Conservation (phyloP, 257 asterid genomes). For the Gentiana macrophylla region DNA sequence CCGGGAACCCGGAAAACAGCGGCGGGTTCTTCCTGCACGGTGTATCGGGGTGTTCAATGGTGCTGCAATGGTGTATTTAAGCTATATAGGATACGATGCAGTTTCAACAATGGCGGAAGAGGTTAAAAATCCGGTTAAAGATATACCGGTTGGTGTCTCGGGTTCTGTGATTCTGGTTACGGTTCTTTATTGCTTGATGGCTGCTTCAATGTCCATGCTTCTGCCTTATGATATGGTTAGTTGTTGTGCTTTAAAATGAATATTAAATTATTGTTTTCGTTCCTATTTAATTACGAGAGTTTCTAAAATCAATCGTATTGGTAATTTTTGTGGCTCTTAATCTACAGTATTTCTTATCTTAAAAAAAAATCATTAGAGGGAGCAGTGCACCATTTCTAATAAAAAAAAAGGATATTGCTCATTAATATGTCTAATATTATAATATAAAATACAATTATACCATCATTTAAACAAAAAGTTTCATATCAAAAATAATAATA, state of each 20-base stretch:
- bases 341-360: not conserved
- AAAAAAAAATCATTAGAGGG: no score
- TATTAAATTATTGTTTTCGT: no score
- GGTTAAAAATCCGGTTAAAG: constrained; percentile 64
- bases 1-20: constrained; percentile 38
- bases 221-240: constrained; percentile 85
- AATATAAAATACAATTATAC: no score
- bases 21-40: constrained; percentile 81
- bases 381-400: not conserved
- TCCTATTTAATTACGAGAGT: no score
- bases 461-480: no score
- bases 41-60: constrained; percentile 67
- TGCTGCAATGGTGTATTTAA: constrained; percentile 83
- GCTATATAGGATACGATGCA: constrained; percentile 95
- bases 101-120: constrained; percentile 98
- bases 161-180: constrained; percentile 90
- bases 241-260: no score
- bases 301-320: no score
- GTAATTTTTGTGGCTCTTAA: no score
- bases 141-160: constrained; percentile 80
- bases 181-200: constrained; percentile 76
- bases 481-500: no score
- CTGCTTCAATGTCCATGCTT: constrained; percentile 78
- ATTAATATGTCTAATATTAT: no score
- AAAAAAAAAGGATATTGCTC: not conserved